Conservation (phyloP, 148 eudicot genomes). For the Chenopodium album region DNA sequence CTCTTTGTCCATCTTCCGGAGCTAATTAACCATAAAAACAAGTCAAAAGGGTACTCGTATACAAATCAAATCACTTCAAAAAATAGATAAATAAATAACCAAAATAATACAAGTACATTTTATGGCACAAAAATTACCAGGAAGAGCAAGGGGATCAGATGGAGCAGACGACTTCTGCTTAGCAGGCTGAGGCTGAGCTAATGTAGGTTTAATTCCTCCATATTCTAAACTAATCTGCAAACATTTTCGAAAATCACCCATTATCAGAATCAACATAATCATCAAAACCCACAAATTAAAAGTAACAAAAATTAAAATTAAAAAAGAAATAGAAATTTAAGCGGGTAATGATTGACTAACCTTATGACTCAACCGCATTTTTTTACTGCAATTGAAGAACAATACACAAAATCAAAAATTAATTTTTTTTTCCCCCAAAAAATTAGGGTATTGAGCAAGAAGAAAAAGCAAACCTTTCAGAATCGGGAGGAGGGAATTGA, state of each 20-base stretch:
- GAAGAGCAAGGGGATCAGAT: slow-evolving; percentile 66
- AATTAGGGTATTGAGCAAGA: slow-evolving; percentile 27
- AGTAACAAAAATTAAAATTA: not conserved
- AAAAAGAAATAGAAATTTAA: not conserved
- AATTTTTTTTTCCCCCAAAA: not conserved
- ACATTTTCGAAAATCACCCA: not conserved
- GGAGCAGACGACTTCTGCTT: slow-evolving; percentile 43
- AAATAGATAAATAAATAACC: not conserved
- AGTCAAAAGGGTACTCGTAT: not conserved
- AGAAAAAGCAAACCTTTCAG: slow-evolving; percentile 58
- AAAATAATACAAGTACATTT: not conserved
- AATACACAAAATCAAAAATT: not conserved
- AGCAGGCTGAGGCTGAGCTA: slow-evolving; percentile 32
- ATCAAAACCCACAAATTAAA: not conserved
- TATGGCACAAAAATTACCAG: slow-evolving; percentile 45
- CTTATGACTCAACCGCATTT: slow-evolving; percentile 81
- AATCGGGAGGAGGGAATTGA: slow-evolving; percentile 72
- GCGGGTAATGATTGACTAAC: slow-evolving; percentile 34
- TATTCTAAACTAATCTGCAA: slow-evolving; percentile 64
- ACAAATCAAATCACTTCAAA: not conserved
- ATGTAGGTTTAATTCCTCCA: slow-evolving; percentile 50
- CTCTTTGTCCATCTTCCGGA: slow-evolving; percentile 56
- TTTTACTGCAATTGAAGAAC: slow-evolving; percentile 58
- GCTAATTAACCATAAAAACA: slow-evolving; percentile 40
- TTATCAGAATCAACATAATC: not conserved